Evolutionary conservation across 2,329 filamentous ascomycete species (phyloP), one percentile per base, ranked within the genome.

Genomic region (Fusarium nygamai): DNA sequence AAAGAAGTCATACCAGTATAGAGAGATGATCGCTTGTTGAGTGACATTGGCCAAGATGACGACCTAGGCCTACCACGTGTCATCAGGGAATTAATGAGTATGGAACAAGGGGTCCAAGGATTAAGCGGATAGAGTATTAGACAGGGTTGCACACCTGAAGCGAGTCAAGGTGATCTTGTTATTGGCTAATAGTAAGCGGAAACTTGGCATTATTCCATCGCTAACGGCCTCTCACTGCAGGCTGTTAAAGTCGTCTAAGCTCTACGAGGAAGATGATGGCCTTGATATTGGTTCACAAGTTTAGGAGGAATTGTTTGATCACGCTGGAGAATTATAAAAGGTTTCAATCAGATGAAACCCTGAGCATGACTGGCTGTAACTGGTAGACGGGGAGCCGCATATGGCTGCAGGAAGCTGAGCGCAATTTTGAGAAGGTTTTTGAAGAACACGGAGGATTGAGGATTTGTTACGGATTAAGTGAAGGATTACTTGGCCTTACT

Each of bases 371-470:
- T 70, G 66, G 65, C 12, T 34, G 14, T 57, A 16, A 29, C 29
- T 20, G 17, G 36, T 38, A 24, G 33, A 31, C 29, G 17, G 38
- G 58, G 43, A 63, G 27, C 33, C 64, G 43, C 43, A 56, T 31
- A 43, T 44, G 29, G 43, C 43, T 50, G 33, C 24, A 44, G 39
- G 63, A 69, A 29, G 22, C 38, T 38, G 51, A 58, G 71, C 44
- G 67, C 50, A 38, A 41, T n/a, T 73, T 73, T 74, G 71, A 73
- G 71, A 73, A 71, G 66, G 70, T 67, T 73, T 44, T 38, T 43
- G 27, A 36, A n/a, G 31, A 31, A 36, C 7, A 27, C 9, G 44
- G 39, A 61, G 66, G 66, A 69, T 63, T n/a, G 11, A 36, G 48
- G 34, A 63, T 47, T 38, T 54, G 56, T 63, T 43, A 13, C 38